These are phyloP conservation scores for Lumnitzera littorea DNA, from an alignment of 345 rosid genomes.

Conservation along the genomic window DNA sequence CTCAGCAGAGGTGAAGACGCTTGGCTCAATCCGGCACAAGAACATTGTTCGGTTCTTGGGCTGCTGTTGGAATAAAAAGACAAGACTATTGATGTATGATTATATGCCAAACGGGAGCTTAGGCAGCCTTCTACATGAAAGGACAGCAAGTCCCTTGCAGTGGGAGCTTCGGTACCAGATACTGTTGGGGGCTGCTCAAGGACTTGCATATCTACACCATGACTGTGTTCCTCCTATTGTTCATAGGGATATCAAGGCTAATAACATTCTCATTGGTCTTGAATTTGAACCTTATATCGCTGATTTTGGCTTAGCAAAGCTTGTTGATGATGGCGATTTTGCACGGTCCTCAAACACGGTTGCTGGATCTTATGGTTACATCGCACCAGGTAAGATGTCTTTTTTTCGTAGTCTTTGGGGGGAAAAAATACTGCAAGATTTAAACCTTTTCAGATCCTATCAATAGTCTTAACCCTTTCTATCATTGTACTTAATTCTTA, in stretches of 20 bases:
- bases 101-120: constrained; percentile 95
- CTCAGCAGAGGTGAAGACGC: constrained; percentile 83
- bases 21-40: constrained; percentile 90
- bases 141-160: constrained; percentile 57
- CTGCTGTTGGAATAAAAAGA: constrained; percentile 80
- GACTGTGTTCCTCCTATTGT: constrained; percentile 92
- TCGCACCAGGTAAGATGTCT: constrained; percentile 72
- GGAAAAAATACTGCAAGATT: too few relatives aligned
- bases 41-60: constrained; percentile 91
- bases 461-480: too few relatives aligned
- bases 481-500: too few relatives aligned
- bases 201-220: constrained; percentile 89
- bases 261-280: constrained; percentile 80
- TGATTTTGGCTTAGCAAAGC: constrained; percentile 96
- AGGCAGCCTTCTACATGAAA: constrained; percentile 81
- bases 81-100: constrained; percentile 85
- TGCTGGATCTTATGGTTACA: constrained; percentile 94
- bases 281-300: constrained; percentile 95
- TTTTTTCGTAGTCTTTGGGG: too few relatives aligned
- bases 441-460: too few relatives aligned
- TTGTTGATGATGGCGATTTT: constrained; percentile 78
- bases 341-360: constrained; percentile 79
- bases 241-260: constrained; percentile 92
- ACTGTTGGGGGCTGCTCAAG: constrained; percentile 85
- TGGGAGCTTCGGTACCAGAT: constrained; percentile 92